Conservation (phyloP, 2,329 filamentous ascomycete genomes). For the Stachybotrys echinatus region DNA sequence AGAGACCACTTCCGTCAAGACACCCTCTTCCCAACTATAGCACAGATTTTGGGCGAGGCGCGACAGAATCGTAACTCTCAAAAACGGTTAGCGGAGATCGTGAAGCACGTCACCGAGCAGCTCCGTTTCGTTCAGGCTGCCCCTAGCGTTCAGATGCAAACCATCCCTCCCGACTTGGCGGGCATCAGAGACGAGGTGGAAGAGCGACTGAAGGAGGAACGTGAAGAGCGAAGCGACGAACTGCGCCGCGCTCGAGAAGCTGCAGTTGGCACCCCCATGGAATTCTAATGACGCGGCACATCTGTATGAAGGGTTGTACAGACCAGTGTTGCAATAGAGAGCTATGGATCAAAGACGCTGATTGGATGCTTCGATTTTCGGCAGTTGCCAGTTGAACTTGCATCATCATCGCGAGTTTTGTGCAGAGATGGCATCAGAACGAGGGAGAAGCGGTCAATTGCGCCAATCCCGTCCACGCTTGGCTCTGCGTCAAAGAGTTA, state of each 20-base stretch:
- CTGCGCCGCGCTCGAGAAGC: slow-evolving; percentile 50
- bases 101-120: slow-evolving; percentile 77
- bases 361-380: too few species aligned
- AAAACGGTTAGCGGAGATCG: slow-evolving; percentile 69
- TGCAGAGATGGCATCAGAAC: too few species aligned
- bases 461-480: too few species aligned
- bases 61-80: slow-evolving; percentile 73
- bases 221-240: slow-evolving; percentile 51
- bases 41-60: slow-evolving; percentile 61
- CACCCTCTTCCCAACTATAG: slow-evolving; percentile 82
- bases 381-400: too few species aligned
- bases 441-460: too few species aligned
- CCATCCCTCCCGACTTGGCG: slow-evolving; percentile 72
- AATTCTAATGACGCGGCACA: slow-evolving; percentile 26
- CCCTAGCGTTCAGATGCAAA: slow-evolving; percentile 80
- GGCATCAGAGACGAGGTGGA: slow-evolving; percentile 66
- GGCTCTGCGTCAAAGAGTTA: too few species aligned
- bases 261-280: slow-evolving; percentile 52
- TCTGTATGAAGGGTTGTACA: slow-evolving; percentile 3
- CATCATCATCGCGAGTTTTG: too few species aligned
- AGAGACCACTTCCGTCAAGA: slow-evolving; percentile 84
- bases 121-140: slow-evolving; percentile 78
- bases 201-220: slow-evolving; percentile 58
- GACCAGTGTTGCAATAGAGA: too few species aligned
- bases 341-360: too few species aligned